Base-by-base conservation (phyloP, 2,329 filamentous ascomycete species). In the Colletotrichum tropicicola region DNA sequence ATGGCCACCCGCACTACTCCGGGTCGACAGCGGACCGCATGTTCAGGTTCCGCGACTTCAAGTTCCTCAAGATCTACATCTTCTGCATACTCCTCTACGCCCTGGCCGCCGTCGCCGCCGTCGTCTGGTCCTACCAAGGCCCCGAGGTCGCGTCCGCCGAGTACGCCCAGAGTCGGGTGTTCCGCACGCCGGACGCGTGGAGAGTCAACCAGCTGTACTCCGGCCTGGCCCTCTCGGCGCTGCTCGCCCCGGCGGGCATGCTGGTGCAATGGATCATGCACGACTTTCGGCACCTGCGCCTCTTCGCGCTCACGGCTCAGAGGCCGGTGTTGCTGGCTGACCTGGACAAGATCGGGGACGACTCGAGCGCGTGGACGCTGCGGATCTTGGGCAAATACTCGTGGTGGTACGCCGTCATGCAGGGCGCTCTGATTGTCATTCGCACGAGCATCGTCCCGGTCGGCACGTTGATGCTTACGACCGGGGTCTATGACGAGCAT, bases 191-290 rank as follows among this genome's bases (percentile, higher is more conserved):
- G 2, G 51, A 62, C 52, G 27, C 25, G 3, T 35, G 43, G 43
- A 44, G 19, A n/a, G 52, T 62, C 15, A 55, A 62, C 8, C 59
- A 62, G 43, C 43, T 62, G 7, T 62, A 62, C 52, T 62, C 59
- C 4, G 59, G 59, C 17, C 13, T 62, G 13, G 52, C 59, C 9
- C 52, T 62, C 17, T 62, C 59, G 6, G 52, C 44, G 5, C 1
- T 62, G 12, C 52, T 62, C 4, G 59, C 59, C 4, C 59, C 59
- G 7, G 59, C 59, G 3, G 59, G 59, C 12, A 62, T 62, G 59
- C 8, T 62, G 25, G 59, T 62, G 4, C 59, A 62, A 28, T 57
- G 59, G 59, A 62, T 62, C 19, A 62, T 57, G 59, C 51, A 56
- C 52, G 44, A 49, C 3, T 62, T 62, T 19, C 52, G 59, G 7